Base-by-base conservation (phyloP, 257 asterid genomes). In the Nicotiana undulata region DNA sequence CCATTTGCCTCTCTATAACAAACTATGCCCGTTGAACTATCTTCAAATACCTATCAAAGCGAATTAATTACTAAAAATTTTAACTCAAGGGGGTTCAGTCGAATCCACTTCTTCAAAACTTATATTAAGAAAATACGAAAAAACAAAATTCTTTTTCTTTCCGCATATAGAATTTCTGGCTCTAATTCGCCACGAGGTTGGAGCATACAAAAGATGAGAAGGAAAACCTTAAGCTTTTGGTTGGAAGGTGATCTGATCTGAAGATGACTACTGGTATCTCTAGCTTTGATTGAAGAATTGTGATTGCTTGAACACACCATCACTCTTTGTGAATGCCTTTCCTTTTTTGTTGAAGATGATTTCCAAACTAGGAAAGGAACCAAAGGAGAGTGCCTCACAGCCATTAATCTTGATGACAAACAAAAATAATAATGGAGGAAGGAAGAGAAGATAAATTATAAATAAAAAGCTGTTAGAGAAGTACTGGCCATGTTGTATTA, bases 191-290 rank as follows among this genome's bases (percentile, higher is more conserved):
- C 8, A 34, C 40, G 0, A 0, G 7, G 10, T 7, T 37, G 10
- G 10, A 37, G 46, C 46, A 37, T 37, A 37, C 11, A 8, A 40
- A 40, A 1, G 34, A 26, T 3, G 28, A 22, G 40, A 40, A 28
- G 49, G 9, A 10, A 11, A 63, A 34, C 13, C 68, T 9, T 9
- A 6, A 84, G 84, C 90, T 87, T 89, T 80, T 79, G 83, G 82
- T 74, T 84, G 59, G 80, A 51, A 46, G 86, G 76, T 77, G 92
- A 86, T 87, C 86, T 82, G 86, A 86, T 91, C 86, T 81, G 86
- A 44, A 83, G 82, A 79, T 79, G 59, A 15, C 75, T 59, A 29
- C 11, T 61, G 11, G 79, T 78, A 77, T 65, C 31, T 60, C 92
- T 84, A 32, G 82, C 93, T 90, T 93, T 86, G 56, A 80, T 70